Base-by-base conservation (phyloP, 495 filamentous ascomycete species). In the Hypoxylon intermedium region DNA sequence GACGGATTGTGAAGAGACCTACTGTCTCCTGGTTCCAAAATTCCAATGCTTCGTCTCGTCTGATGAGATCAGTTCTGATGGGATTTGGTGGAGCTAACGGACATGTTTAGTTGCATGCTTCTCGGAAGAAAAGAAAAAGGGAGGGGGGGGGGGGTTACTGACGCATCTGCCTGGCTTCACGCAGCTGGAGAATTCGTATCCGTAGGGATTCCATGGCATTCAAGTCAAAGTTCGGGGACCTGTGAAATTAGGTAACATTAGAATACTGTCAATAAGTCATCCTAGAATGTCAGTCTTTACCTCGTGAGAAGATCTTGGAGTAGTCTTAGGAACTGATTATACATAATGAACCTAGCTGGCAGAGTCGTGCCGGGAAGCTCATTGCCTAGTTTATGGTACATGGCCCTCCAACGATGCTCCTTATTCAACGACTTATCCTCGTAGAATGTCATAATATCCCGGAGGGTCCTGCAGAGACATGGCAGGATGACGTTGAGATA, bases 401-500 rank as follows among this genome's bases (percentile, higher is more conserved):
- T 83, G 30, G 76, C 74, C 23, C 74, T 75, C 82, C 82, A 84
- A 34, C 79, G 70, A 30, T 71, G 70, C 53, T 78, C 73, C 40
- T 75, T 74, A 31, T 73, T 68, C 20, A 80, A 16, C 4, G 67
- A 70, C 53, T 74, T 78, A 54, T 85, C 77, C 34, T 80, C 80
- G 57, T 82, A 77, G 61, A 79, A 75, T 3, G 55, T 28, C 45
- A 70, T 78, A 65, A 85, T 85, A 53, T 85, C 82, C 34, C 74
- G 67, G 37, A 83, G 70, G 1, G 77, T 78, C 44, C 71, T 73
- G 46, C 71, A 73, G 13, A 83, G 63, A 28, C 79, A 81, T 11
- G 81, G 81, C 11, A 85, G 67, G 24, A 85, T 47, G 47, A 83
- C 75, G 47, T 78, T 73, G 19, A 85, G 76, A 62, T 83, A 78